Conservation (phyloP, 192 early-diverging fungal genomes). For the Dissophora globulifera region DNA sequence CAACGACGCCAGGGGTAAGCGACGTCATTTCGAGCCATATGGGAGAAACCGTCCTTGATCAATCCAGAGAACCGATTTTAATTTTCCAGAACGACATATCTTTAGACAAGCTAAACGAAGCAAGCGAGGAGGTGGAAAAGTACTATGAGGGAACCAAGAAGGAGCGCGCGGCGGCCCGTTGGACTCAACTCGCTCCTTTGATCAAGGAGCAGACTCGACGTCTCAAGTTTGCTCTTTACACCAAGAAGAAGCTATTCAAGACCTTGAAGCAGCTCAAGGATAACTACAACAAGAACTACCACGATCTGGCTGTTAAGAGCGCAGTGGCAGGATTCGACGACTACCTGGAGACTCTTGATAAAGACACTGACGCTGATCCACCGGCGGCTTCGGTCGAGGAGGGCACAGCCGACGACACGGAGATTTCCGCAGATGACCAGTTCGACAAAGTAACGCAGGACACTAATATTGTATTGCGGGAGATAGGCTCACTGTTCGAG, state of each 20-base stretch:
- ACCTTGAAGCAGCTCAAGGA: constrained; percentile 64
- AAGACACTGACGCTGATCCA: constrained; percentile 14
- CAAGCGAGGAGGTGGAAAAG: constrained; percentile 11
- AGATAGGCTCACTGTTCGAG: constrained; percentile 25
- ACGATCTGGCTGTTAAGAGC: constrained; percentile 73
- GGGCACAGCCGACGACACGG: constrained; percentile 22
- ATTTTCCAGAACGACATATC: background rate
- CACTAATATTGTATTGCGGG: constrained; percentile 11
- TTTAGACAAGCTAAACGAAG: constrained; percentile 14
- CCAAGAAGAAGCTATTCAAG: constrained; percentile 41
- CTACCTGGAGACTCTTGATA: constrained; percentile 59
- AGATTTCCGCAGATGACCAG: constrained; percentile 31
- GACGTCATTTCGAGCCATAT: too few species aligned
- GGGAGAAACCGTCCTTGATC: too few species aligned
- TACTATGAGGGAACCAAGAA: constrained; percentile 31
- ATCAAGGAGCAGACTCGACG: constrained; percentile 35
- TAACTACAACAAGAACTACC: constrained; percentile 78
- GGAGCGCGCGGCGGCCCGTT: constrained; percentile 13
- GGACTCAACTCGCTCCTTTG: constrained; percentile 14
- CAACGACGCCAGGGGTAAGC: constrained; percentile 34
- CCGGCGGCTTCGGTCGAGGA: constrained; percentile 24
- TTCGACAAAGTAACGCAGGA: constrained; percentile 34
- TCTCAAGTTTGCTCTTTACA: constrained; percentile 34
- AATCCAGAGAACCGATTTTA: background rate
- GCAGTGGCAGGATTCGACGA: constrained; percentile 71